Base-by-base conservation (phyloP, 495 filamentous ascomycete species). In the Penicillium tannophilum region DNA sequence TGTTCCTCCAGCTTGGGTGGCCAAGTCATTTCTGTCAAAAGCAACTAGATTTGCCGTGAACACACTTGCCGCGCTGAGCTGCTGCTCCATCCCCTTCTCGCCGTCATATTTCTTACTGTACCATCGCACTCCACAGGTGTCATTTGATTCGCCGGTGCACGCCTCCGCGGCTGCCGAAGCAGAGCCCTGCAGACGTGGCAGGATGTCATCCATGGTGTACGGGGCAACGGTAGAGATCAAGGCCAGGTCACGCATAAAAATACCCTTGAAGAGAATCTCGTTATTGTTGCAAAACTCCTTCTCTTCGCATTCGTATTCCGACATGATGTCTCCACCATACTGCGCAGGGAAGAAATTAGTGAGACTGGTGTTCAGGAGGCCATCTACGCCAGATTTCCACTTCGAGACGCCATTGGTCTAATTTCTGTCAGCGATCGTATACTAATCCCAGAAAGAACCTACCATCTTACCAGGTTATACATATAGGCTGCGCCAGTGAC, bases 251-350 rank as follows among this genome's bases (percentile, higher is more conserved):
- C 83, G 84, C 23, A 84, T 71, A 17, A 89, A 70, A 55, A 88
- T 83, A 26, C 88, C 88, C 71, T 92, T 92, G 79, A 89, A 89
- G 39, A 82, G 81, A 30, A 82, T 81, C 61, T 89, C 80, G 70
- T 90, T 86, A 26, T 78, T 63, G 64, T 92, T 81, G 72, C 90
- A 92, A 0, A 64, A 75, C 47, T 76, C 67, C 31, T 70, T 71
- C 2, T 82, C 70, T 68, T 93, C 91, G 73, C 91, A 95, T 17
- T 86, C 83, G n/a, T 85, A 76, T 68, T 94, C 91, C 49, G 80
- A 79, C 66, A 89, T 84, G 62, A 87, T 78, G 28, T 80, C 72
- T 19, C 75, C 71, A 44, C 39, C 39, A 12, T 41, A 17, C n/a
- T 81, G 68, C 12, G 68, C 43, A 58, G 84, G 72, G 74, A 82